Base-by-base conservation (phyloP, 2,329 filamentous ascomycete species). In the Leptographium lundbergii region DNA sequence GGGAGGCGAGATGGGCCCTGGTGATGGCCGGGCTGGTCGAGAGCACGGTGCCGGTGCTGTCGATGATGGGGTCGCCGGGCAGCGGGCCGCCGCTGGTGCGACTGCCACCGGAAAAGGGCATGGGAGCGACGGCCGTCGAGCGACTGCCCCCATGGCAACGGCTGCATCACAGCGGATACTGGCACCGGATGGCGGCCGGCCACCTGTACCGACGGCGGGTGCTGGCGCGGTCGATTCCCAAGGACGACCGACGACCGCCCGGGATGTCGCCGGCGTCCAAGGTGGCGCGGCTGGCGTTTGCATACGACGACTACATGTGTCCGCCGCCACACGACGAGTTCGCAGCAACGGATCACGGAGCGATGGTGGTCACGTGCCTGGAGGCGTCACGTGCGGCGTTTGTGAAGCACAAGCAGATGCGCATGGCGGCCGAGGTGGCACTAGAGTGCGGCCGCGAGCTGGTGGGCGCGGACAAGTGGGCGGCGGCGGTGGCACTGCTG, bases 1-100 rank as follows among this genome's bases (percentile, higher is more conserved):
- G 92, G 91, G 88, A 96, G 72, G 85, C 89, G 48, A 81, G 88
- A 59, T 86, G 83, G 83, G 78, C 81, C 19, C 74, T 74, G 25
- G 73, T 83, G 14, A 86, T 86, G 83, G 82, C 81, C 2, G 75
- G 81, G 52, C 67, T 85, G 62, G 77, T 85, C 22, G 77, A 82
- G 61, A 74, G 77, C 24, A 73, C 84, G 14, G 19, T 54, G 50
- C 25, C 19, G n/a, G 11, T 11, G 7, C 72, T 45, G n/a, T 27
- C 14, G 22, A 74, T 3, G 22, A 39, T 34, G 32, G 32, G 72
- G 71, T 1, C 73, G 77, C 1, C 70, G 72, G 69, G 84, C 9
- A 85, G 77, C 62, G 36, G 36, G 14, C 36, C 17, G 36, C 36
- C 14, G 14, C 6, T 39, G 13, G 13, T 39, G 36, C 13, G 36